Conservation (phyloP, 306 rosid genomes). For the Vigna nakashimae region DNA sequence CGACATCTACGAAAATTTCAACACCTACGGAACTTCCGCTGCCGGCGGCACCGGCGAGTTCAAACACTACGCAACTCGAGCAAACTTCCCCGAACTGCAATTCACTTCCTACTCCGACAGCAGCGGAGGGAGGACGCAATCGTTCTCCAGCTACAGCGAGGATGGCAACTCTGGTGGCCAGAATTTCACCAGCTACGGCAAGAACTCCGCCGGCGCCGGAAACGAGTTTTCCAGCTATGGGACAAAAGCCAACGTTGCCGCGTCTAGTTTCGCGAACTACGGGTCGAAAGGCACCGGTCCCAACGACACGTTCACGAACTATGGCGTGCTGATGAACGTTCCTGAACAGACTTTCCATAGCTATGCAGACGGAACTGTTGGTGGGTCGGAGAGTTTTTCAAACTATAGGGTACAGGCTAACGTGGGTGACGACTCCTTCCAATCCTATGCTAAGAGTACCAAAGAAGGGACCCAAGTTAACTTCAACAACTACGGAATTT, state of each 20-base stretch:
- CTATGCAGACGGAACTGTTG: constrained; percentile 65
- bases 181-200: constrained; percentile 61
- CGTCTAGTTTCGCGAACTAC: constrained; percentile 61
- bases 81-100: constrained; percentile 64
- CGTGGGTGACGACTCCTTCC: constrained; percentile 72
- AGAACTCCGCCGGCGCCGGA: constrained; percentile 50
- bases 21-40: constrained; percentile 58
- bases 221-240: constrained; percentile 65
- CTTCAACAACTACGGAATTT: constrained; percentile 71
- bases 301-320: constrained; percentile 58
- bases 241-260: constrained; percentile 53
- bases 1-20: constrained; percentile 68
- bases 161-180: constrained; percentile 70
- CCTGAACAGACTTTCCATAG: constrained; percentile 62
- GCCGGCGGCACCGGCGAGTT: constrained; percentile 72
- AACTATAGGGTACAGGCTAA: constrained; percentile 72
- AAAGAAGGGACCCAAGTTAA: constrained; percentile 50
- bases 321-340: constrained; percentile 59
- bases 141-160: constrained; percentile 62
- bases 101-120: constrained; percentile 68
- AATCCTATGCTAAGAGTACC: constrained; percentile 67
- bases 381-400: constrained; percentile 57
- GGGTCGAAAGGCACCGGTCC: constrained; percentile 44
- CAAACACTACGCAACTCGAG: constrained; percentile 44
- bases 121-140: constrained; percentile 60